Base-by-base conservation (phyloP, 768 basidiomycete species). In the Hebeloma cylindrosporum region DNA sequence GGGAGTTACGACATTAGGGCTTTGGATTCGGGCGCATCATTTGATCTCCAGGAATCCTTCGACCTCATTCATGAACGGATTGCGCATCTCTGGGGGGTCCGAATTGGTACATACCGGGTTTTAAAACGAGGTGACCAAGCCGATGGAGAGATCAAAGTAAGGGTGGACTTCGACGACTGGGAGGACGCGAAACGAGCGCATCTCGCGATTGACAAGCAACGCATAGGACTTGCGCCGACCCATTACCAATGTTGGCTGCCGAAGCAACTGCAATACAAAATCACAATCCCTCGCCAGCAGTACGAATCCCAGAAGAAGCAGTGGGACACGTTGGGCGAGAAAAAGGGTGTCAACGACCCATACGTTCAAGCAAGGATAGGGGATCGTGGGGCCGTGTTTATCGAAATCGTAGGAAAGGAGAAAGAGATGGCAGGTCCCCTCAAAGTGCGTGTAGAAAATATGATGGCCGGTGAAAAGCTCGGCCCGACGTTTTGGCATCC, bases 361-460 rank as follows among this genome's bases (percentile, higher is more conserved):
- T 44, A 47, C 17, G 52, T 61, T n/a, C 47, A 52, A 10, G 36
- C 40, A 47, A 64, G 11, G 65, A 11, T 48, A 10, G 52, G 56
- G 7, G 45, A 42, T 17, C 47, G 53, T 3, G 54, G 50, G 7
- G 54, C 50, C 11, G 66, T 74, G 32, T 60, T 64, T 11, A 68
- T 83, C 29, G 69, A 62, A 3, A 66, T 82, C n/a, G 52, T 64
- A 1, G 81, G 82, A 0, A 66, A 74, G 10, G 74, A 75, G 38
- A 77, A 77, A 60, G 73, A 75, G 51, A 71, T 70, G 1, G 69
- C 75, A 1, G 82, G 82, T 1, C 67, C 71, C 4, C 54, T 84
- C 47, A 83, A 82, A 62, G 80, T 83, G 9, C 65, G 80, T 40
- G 75, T 79, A 0, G 82, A 83, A 57, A 72, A 65, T 40, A 56